phyloP scores from a whole-genome alignment of 2,329 filamentous ascomycete species.

The Trichoderma asperellum region DNA sequence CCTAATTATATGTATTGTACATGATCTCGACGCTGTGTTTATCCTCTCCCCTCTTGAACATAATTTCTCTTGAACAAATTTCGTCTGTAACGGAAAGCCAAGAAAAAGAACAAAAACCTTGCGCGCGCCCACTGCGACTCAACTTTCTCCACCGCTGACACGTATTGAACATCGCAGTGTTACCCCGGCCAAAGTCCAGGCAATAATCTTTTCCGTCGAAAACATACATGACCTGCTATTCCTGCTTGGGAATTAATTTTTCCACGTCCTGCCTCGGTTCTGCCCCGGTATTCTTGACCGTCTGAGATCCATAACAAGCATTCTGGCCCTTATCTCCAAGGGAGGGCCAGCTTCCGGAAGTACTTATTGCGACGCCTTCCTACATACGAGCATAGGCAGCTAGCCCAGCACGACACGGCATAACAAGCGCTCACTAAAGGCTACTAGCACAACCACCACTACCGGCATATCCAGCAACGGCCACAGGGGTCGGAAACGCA shows the following conservation, averaged over 20 bases:
- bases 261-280: conserved; percentile 6
- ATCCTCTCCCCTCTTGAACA: background rate
- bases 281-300: background rate
- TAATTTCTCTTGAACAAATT: background rate
- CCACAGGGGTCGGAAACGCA: conserved; percentile 19
- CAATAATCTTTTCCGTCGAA: background rate
- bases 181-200: background rate
- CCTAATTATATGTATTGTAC: background rate
- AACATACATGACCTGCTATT: conserved; percentile 6
- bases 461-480: conserved; percentile 12
- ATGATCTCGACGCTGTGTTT: background rate
- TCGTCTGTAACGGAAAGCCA: background rate
- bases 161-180: conserved; percentile 10
- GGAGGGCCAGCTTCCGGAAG: conserved; percentile 10
- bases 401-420: background rate
- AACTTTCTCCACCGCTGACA: conserved; percentile 14
- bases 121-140: background rate
- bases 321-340: conserved; percentile 17
- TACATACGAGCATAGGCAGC: background rate
- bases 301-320: conserved; percentile 17
- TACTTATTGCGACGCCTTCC: conserved; percentile 22
- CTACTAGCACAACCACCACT: background rate
- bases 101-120: background rate
- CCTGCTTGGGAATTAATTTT: conserved; percentile 13
- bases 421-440: conserved; percentile 1